A percentile compares a stretch with the other conserved stretches of the same genome.
Evolutionary conservation across 176 grass and related monocot species (phyloP).

Genomic region (Canna indica): DNA sequence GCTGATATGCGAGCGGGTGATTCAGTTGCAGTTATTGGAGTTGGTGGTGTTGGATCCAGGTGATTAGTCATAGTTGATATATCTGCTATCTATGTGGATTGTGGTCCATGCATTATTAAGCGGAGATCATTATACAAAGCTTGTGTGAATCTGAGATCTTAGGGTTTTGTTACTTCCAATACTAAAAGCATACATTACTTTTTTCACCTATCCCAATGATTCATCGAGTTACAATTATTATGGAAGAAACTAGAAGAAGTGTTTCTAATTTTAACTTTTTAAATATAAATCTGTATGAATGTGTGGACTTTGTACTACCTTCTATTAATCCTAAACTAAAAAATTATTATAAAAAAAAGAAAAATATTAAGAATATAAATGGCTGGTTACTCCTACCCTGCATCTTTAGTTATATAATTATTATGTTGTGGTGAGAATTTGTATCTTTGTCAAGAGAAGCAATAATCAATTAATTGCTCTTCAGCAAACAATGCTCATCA

Average conservation of each 20-base stretch:
- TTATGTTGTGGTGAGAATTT: no score
- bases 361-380: no score
- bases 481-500: no score
- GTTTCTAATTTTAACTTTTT: background rate
- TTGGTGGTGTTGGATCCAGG: slow-evolving; percentile 97
- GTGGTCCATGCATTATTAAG: background rate
- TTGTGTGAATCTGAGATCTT: background rate
- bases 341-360: no score
- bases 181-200: background rate
- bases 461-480: no score
- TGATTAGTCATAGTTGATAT: slow-evolving; percentile 8
- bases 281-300: background rate
- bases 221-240: background rate
- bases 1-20: slow-evolving; percentile 83
- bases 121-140: background rate
- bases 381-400: no score
- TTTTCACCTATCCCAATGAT: background rate
- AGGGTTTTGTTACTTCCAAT: background rate
- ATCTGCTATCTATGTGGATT: background rate
- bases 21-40: slow-evolving; percentile 94
- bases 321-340: no score
- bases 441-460: no score
- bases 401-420: no score
- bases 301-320: background rate
- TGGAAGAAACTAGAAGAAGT: no score